These are phyloP conservation scores for Stropharia rugosoannulata DNA, from an alignment of 768 basidiomycete genomes.

Conservation along the genomic window DNA sequence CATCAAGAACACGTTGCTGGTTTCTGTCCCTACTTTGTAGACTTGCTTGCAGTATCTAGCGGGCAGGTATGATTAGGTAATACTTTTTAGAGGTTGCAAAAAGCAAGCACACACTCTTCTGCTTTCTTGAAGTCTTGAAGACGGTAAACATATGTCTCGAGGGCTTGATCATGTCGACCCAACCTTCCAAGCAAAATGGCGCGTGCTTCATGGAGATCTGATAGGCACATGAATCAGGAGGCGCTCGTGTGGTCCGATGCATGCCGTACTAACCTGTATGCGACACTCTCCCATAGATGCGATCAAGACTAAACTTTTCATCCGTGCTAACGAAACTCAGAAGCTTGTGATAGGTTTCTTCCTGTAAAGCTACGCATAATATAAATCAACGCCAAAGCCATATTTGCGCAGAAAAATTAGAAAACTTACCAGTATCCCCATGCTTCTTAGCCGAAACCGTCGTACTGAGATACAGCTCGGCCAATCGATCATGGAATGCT, in stretches of 20 bases:
- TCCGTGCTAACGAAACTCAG: conserved; percentile 76
- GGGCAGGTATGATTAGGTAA: neutral
- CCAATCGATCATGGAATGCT: conserved; percentile 85
- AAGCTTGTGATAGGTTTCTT: conserved; percentile 64
- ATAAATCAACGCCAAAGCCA: neutral
- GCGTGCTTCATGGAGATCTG: conserved; percentile 88
- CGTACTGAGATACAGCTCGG: conserved; percentile 80
- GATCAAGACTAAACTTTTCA: conserved; percentile 68
- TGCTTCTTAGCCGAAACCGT: conserved; percentile 57
- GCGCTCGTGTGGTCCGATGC: neutral
- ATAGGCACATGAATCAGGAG: neutral
- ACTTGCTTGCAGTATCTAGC: conserved; percentile 86
- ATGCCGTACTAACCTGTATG: conserved; percentile 61
- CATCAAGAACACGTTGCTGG: conserved; percentile 72
- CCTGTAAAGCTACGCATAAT: conserved; percentile 38
- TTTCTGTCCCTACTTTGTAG: conserved; percentile 57
- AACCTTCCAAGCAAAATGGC: conserved; percentile 89
- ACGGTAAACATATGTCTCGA: conserved; percentile 93
- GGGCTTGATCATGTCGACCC: conserved; percentile 88
- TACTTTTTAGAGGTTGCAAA: neutral
- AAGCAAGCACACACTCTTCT: conserved; percentile 63
- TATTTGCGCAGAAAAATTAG: neutral
- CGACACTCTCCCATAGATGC: conserved; percentile 79
- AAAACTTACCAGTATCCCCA: conserved; percentile 53
- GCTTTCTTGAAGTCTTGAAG: conserved; percentile 83